phyloP scores from a whole-genome alignment of 208 protist genomes.

The Wallacemonas sp. region DNA sequence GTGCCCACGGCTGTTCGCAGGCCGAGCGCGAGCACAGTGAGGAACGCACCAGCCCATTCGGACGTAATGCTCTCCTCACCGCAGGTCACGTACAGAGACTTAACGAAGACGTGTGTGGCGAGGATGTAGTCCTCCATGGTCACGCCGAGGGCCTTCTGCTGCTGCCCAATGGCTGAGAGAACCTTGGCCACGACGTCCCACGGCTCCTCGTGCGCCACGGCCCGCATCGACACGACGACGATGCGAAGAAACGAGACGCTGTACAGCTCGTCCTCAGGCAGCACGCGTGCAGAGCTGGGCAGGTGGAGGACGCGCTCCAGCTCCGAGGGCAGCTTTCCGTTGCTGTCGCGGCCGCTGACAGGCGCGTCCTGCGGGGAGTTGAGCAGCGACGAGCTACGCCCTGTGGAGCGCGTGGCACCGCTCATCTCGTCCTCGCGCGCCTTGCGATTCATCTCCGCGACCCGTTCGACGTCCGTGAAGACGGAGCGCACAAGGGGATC shows the following conservation, averaged over 20 bases:
- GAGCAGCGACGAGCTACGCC: constrained; percentile 1
- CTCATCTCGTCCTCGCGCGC: background rate
- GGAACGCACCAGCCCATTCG: constrained; percentile 65
- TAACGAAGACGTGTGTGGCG: constrained; percentile 69
- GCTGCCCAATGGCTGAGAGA: constrained; percentile 50
- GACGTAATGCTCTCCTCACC: constrained; percentile 52
- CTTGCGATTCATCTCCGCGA: constrained; percentile 5
- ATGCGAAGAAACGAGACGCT: constrained; percentile 71
- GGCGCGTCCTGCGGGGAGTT: constrained; percentile 8
- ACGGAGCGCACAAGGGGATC: constrained; percentile 74
- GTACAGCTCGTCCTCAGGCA: constrained; percentile 65
- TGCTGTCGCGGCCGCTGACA: background rate
- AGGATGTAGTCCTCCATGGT: constrained; percentile 75
- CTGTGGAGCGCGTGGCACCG: background rate
- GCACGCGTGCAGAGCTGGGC: background rate
- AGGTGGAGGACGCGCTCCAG: constrained; percentile 14
- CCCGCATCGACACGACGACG: constrained; percentile 65
- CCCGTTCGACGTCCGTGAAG: constrained; percentile 61
- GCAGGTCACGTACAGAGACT: constrained; percentile 55
- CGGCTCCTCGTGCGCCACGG: constrained; percentile 28
- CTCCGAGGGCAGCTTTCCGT: constrained; percentile 18
- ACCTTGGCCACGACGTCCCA: constrained; percentile 61
- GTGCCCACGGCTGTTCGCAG: constrained; percentile 41
- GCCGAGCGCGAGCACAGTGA: constrained; percentile 63
- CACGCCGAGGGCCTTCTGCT: constrained; percentile 60